Evolutionary conservation across 345 rosid genomes (phyloP).

Genomic region (Populus tremula): DNA sequence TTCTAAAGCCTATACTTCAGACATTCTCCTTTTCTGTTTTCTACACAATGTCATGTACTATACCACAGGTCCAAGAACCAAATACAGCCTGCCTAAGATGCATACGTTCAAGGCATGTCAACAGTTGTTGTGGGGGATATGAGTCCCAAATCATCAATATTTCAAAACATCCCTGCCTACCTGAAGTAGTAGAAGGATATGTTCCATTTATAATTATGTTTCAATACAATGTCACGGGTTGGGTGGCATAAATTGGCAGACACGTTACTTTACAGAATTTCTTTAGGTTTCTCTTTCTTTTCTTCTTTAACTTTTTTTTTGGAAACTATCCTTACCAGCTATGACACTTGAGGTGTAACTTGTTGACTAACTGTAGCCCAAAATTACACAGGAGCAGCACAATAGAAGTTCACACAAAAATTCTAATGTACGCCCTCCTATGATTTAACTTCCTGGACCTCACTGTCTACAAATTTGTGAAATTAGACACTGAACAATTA

Average conservation of each 20-base stretch:
- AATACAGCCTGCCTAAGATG: not conserved
- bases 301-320: not conserved
- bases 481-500: not conserved
- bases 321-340: not conserved
- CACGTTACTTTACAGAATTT: not conserved
- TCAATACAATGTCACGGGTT: not conserved
- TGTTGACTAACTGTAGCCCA: not conserved
- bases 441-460: constrained; percentile 10
- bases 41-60: not conserved
- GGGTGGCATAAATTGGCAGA: not conserved
- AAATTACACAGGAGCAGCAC: not conserved
- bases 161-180: too few relatives aligned
- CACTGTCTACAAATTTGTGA: not conserved
- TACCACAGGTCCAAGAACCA: not conserved
- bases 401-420: not conserved
- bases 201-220: not conserved
- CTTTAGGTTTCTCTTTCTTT: not conserved
- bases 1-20: not conserved
- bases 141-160: not conserved
- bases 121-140: not conserved
- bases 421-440: not conserved
- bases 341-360: not conserved
- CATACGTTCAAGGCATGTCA: not conserved
- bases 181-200: too few relatives aligned
- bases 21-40: not conserved